Evolutionary conservation across 2,329 filamentous ascomycete genomes (phyloP), one percentile per base, ranked within the genome.

Genomic region (Pseudogymnoascus verrucosus): DNA sequence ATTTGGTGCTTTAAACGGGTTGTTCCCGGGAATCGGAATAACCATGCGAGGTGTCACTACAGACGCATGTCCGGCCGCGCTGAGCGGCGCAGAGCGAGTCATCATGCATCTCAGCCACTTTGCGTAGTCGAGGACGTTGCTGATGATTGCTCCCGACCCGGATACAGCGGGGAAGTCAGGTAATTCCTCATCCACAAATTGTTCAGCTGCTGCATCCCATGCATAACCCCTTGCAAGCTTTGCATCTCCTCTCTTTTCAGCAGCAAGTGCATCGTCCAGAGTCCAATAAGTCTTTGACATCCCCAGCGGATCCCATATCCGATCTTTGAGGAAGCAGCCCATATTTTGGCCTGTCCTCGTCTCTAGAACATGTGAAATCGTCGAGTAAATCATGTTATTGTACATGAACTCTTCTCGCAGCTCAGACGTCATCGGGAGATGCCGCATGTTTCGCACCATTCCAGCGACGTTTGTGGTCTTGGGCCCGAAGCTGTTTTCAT

Each of bases 41-140:
- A 74, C 69, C n/a, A 70, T 75, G 60, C 74, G 71, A 37, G 74
- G 74, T 37, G 67, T 73, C 64, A 70, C 72, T 21, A 79, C 64
- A 12, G 74, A 72, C 34, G 66, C 64, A 64, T 77, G 73, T 2
- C 71, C 73, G 11, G 68, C 66, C 63, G 61, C 63, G 6, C 75
- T 72, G 28, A 81, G 67, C 1, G 77, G 75, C 12, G 69, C 71
- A 1, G 71, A 70, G 37, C 68, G 69, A n/a, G 75, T 69, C 23
- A 85, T 71, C 23, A 84, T 72, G 19, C 78, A 79, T 26, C 74
- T 72, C 2, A 84, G 67, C 83, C 82, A 86, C 67, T 77, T 78
- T 1, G 76, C 70, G 68, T 82, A 84, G 71, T 84, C 82, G 6
- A 74, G 62, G 1, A 80, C 80, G 57, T 76, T 81, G 21, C 78